Evolutionary conservation across 2,329 filamentous ascomycete species (phyloP).

Genomic region (Neospermospora avenae): DNA sequence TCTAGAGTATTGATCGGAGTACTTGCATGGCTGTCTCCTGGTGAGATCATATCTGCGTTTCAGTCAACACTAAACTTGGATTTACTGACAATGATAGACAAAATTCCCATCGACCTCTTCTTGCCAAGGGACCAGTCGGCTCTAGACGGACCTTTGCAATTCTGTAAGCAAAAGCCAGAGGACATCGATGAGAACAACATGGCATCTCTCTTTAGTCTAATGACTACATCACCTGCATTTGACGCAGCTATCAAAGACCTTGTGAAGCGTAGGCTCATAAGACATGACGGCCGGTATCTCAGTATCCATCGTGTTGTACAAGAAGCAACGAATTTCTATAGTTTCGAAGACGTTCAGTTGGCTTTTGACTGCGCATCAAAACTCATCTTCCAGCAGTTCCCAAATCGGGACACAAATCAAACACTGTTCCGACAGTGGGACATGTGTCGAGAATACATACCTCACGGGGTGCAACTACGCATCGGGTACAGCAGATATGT

Average conservation of each 20-base stretch:
- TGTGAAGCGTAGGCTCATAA: constrained; percentile 15
- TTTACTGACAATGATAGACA: constrained; percentile 7
- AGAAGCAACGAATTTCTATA: constrained; percentile 26
- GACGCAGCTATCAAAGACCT: constrained; percentile 20
- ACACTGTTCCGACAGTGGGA: constrained; percentile 10
- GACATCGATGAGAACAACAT: constrained; percentile 3
- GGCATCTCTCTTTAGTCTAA: constrained; percentile 13
- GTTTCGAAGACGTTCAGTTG: constrained; percentile 14
- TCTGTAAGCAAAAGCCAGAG: constrained; percentile 17
- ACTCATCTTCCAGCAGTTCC: constrained; percentile 22
- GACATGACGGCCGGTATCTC: constrained; percentile 16
- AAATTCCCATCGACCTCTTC: constrained; percentile 23
- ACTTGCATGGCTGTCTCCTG: constrained; percentile 20
- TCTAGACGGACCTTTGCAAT: constrained; percentile 18
- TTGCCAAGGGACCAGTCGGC: constrained; percentile 21
- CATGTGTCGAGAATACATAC: constrained; percentile 16
- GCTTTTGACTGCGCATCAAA: constrained; percentile 15
- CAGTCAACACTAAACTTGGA: not conserved
- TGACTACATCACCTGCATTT: constrained; percentile 11
- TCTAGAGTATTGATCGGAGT: constrained; percentile 18
- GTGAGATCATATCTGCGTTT: not conserved
- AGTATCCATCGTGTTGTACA: constrained; percentile 25
- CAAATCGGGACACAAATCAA: constrained; percentile 13
- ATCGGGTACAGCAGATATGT: constrained; percentile 2
- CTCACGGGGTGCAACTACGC: constrained; percentile 19